phyloP scores from a whole-genome alignment of 2,329 filamentous ascomycete species.

The Rasamsonia emersonii region DNA sequence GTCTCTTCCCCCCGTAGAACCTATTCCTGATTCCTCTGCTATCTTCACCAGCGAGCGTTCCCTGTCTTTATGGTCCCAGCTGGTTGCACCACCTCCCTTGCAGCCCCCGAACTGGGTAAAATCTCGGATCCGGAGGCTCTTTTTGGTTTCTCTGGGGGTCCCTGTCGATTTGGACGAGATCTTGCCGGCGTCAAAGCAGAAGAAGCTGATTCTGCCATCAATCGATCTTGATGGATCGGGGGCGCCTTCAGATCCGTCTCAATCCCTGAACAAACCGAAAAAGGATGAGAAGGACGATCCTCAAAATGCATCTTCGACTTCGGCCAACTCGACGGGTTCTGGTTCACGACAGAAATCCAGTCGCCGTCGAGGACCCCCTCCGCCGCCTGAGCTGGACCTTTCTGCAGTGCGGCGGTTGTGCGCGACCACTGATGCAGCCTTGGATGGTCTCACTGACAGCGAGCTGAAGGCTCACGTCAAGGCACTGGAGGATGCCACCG shows the following conservation, averaged over 20 bases:
- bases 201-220: conserved; percentile 89
- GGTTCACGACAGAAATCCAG: conserved; percentile 20
- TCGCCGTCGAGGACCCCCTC: conserved; percentile 46
- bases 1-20: conserved; percentile 27
- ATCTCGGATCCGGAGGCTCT: conserved; percentile 85
- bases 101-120: conserved; percentile 98
- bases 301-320: conserved; percentile 17
- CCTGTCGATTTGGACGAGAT: conserved; percentile 97
- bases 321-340: conserved; percentile 19
- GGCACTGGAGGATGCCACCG: conserved; percentile 60
- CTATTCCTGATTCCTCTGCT: conserved; percentile 38
- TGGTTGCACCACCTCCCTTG: conserved; percentile 86
- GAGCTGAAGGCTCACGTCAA: conserved; percentile 67
- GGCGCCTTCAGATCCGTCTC: conserved; percentile 46
- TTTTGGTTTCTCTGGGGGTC: conserved; percentile 90
- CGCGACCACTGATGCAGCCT: conserved; percentile 72
- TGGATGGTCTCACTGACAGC: conserved; percentile 66
- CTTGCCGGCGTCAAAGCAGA: conserved; percentile 91
- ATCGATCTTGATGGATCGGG: conserved; percentile 50
- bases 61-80: conserved; percentile 88
- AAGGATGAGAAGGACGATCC: conserved; percentile 27
- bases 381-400: conserved; percentile 68
- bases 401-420: conserved; percentile 70
- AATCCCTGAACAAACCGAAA: conserved; percentile 21
- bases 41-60: conserved; percentile 80